Base-by-base conservation (phyloP, 805 yeast species). In the Candida argentea region DNA sequence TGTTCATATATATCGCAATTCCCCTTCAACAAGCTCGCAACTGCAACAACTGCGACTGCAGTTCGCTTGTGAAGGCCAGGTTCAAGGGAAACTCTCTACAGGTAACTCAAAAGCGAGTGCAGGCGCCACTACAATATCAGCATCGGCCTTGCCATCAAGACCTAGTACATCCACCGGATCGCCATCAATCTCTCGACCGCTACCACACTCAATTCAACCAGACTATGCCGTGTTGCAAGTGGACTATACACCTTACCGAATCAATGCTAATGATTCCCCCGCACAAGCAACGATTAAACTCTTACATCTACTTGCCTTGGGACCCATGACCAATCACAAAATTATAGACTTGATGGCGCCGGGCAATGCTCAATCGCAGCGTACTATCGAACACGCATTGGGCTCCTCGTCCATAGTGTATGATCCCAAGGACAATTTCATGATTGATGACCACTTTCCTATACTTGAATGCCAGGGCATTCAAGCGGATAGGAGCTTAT, bases 281-380 rank as follows among this genome's bases (percentile, higher is more conserved):
- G 21, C 33, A 12, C 22, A 17, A 14, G 16, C 29, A 13, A 14
- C 32, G 11, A 12, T 19, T 38, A 59, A 65, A 28, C 50, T 70
- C 21, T 39, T 67, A 14, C 66, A 65, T 35, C 44, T 63, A 15
- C 39, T 70, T 20, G 70, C 76, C 1, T 43, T 70, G 23, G 76
- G 73, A 1, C 73, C 76, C 2, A 44, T 50, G 11, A 42, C 67
- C 1, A 36, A 45, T 2, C 38, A 42, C 3, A 48, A 48, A 2
- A 38, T 70, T 8, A 34, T 49, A 6, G 35, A 37, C 10, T 24
- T 26, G 4, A 27, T 37, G 22, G 26, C 26, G 18, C 22, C 24
- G 14, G 27, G 29, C 16, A 18, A 18, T 18, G 10, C 42, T 48
- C 51, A 51, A 27, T 33, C 50, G 14, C 13, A 9, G 14, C 18